Percentiles rank a stretch among this genome's conserved stretches.
phyloP scores from a whole-genome alignment of 164 flowering plant species.

The Piper betle region DNA sequence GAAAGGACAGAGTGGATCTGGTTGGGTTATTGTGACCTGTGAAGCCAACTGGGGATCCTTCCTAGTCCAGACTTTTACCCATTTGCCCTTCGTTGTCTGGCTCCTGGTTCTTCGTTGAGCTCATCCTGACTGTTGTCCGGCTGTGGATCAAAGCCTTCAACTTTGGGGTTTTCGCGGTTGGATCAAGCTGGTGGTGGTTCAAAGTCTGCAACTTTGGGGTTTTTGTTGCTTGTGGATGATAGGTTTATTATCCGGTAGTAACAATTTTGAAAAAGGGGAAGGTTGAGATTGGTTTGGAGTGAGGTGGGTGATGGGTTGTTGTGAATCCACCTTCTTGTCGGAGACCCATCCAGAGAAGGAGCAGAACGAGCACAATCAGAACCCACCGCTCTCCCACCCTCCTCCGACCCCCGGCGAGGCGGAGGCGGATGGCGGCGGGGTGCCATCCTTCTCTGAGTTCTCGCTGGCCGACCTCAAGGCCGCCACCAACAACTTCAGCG shows the following conservation, averaged over 20 bases:
- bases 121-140: background rate
- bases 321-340: slow-evolving; percentile 20
- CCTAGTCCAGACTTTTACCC: background rate
- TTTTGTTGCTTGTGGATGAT: background rate
- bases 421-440: slow-evolving; percentile 13
- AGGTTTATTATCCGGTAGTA: too few relatives aligned
- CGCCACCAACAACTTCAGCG: slow-evolving; percentile 74
- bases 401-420: slow-evolving; percentile 9
- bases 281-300: too few relatives aligned
- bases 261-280: background rate
- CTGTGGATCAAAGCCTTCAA: background rate
- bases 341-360: slow-evolving; percentile 10
- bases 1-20: background rate
- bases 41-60: background rate
- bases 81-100: background rate
- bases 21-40: background rate
- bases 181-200: background rate
- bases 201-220: background rate
- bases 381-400: slow-evolving; percentile 3
- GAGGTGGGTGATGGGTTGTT: slow-evolving; percentile 6
- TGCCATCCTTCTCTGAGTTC: slow-evolving; percentile 46
- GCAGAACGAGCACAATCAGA: slow-evolving; percentile 4
- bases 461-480: slow-evolving; percentile 57
- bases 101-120: background rate
- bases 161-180: too few relatives aligned